Base-by-base conservation (phyloP, 1,139 yeast genomes). In the Yamadazyma diospyri region DNA sequence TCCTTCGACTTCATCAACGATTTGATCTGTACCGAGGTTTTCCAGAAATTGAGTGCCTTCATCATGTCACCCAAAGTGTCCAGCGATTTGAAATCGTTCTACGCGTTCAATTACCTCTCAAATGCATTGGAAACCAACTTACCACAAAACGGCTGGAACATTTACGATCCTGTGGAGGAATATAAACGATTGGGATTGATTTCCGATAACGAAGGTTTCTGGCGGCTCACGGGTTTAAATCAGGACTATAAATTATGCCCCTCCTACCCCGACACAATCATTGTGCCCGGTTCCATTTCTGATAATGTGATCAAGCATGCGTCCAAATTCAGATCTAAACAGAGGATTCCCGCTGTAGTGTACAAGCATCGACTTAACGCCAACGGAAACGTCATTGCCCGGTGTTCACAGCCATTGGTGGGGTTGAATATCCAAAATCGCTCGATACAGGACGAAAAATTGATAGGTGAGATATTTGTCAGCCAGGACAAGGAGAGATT, bases 381-480 rank as follows among this genome's bases (percentile, higher is more conserved):
- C 31, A 86, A 85, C 51, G 79, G 79, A 1, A 82, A 94, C 50
- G 75, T 92, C 2, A 88, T 92, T 19, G 82, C 94, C 0, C 65
- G 98, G 39, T 86, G 96, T 47, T 72, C 97, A 1, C 98, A 92
- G 57, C 98, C 98, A 0, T 62, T 92, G 48, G 94, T 89, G 2
- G 98, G 98, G 0, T 50, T 92, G 16, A 88, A 87, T 40, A 42
- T 68, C 13, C 95, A 89, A 53, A 79, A 81, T 44, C 64, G 97
- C 29, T 87, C 95, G 2, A 72, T 86, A 14, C 98, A 92, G 55
- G 98, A 92, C 61, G 98, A 92, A 51, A 82, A 77, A 44, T 59
- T 92, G 27, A 69, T 89, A 4, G 65, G 68, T 9, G 95, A 88
- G 41, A 79, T 86, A 13, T 88, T 89, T 53, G 64, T 61, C 29